Conservation (phyloP, 495 filamentous ascomycete species). For the Antarctomyces pellizariae region DNA sequence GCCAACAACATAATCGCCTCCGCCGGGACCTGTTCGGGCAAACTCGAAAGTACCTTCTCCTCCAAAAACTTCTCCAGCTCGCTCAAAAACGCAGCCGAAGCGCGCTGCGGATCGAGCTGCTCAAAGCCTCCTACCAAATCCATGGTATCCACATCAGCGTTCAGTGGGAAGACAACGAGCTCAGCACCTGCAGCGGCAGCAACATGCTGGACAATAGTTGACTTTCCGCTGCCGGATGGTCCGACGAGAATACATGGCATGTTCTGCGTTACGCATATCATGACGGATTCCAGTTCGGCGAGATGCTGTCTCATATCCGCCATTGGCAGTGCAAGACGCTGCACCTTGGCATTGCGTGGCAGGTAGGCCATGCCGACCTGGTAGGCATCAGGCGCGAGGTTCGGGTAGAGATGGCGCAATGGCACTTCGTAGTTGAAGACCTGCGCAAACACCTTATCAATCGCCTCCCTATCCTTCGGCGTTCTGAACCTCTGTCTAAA, state of each 20-base stretch:
- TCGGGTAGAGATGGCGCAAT: constrained; percentile 23
- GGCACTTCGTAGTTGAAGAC: constrained; percentile 22
- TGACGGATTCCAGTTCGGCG: constrained; percentile 54
- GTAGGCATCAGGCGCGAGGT: constrained; percentile 38
- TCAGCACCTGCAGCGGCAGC: constrained; percentile 50
- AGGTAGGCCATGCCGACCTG: constrained; percentile 66
- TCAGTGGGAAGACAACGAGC: constrained; percentile 59
- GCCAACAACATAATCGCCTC: constrained; percentile 21
- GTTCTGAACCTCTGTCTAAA: constrained; percentile 77
- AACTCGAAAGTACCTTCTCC: constrained; percentile 23
- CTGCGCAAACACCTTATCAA: constrained; percentile 37
- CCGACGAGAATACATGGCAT: constrained; percentile 83
- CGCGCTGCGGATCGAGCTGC: constrained; percentile 61
- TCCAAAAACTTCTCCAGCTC: constrained; percentile 32
- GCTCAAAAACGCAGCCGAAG: constrained; percentile 27
- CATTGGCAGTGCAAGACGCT: constrained; percentile 27
- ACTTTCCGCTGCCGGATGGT: constrained; percentile 69
- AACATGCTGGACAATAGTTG: constrained; percentile 49
- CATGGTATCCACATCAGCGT: constrained; percentile 86
- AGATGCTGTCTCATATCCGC: constrained; percentile 36
- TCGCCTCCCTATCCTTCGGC: constrained; percentile 33
- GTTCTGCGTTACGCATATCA: constrained; percentile 64
- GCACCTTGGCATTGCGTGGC: constrained; percentile 28
- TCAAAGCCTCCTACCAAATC: constrained; percentile 94
- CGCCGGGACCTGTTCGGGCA: constrained; percentile 20